phyloP scores from a whole-genome alignment of 2,329 filamentous ascomycete species.

The Colletotrichum aenigma region DNA sequence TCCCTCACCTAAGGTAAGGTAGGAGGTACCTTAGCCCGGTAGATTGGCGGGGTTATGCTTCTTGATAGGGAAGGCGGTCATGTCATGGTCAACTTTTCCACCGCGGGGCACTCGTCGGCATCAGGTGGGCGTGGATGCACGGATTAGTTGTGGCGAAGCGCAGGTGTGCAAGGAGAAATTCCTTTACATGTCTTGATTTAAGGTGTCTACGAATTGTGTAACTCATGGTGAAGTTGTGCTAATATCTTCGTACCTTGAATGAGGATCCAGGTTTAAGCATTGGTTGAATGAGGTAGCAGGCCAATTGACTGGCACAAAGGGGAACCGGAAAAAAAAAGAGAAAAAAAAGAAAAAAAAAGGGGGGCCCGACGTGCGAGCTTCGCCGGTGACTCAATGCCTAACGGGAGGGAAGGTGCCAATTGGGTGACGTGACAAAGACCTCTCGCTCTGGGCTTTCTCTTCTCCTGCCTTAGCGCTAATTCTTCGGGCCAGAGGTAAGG shows the following conservation, averaged over 20 bases:
- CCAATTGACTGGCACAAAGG: background rate
- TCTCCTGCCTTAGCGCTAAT: background rate
- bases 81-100: background rate
- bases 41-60: too few relatives aligned
- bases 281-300: background rate
- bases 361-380: background rate
- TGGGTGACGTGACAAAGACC: background rate
- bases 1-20: background rate
- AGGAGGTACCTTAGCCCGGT: background rate
- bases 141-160: background rate
- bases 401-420: background rate
- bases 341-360: background rate
- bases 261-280: background rate
- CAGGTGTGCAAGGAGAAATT: background rate
- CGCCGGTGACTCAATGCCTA: background rate
- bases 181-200: background rate
- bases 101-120: background rate
- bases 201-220: background rate
- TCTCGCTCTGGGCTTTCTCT: background rate
- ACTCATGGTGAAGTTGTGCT: background rate
- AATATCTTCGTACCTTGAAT: background rate
- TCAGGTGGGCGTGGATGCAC: background rate
- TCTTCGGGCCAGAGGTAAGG: background rate
- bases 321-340: background rate
- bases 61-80: background rate